phyloP scores from a whole-genome alignment of 2,329 filamentous ascomycete species.

The Hymenoscyphus scutula region DNA sequence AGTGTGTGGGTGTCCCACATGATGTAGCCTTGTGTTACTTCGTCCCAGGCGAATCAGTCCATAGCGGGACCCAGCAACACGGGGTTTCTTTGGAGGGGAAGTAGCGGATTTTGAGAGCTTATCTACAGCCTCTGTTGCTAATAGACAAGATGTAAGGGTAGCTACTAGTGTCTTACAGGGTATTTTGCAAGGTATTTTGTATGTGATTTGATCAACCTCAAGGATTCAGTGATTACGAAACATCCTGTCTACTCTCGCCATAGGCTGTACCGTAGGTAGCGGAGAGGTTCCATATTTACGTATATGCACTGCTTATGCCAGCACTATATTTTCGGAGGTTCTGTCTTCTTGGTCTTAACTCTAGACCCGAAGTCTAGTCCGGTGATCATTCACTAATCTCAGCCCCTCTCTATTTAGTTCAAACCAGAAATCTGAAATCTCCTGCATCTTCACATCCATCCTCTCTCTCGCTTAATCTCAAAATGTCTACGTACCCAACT shows the following conservation, averaged over 20 bases:
- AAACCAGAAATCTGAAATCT: background rate
- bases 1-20: background rate
- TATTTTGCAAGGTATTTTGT: too few species aligned
- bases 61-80: too few species aligned
- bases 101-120: background rate
- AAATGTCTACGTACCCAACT: background rate
- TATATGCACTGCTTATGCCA: background rate
- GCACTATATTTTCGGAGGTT: background rate
- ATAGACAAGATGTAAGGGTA: too few species aligned
- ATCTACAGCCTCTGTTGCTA: too few species aligned
- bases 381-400: background rate
- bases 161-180: too few species aligned
- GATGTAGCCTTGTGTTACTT: background rate
- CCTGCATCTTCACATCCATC: background rate
- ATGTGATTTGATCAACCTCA: too few species aligned
- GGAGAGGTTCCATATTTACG: too few species aligned
- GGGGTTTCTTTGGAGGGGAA: too few species aligned
- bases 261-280: too few species aligned
- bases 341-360: background rate
- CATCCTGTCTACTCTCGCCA: too few species aligned
- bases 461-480: background rate
- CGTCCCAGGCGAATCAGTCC: too few species aligned
- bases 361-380: background rate
- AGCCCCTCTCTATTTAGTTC: background rate
- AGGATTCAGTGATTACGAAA: too few species aligned